phyloP scores from a whole-genome alignment of 176 grass and related monocot species.

The Neostapfia colusana region DNA sequence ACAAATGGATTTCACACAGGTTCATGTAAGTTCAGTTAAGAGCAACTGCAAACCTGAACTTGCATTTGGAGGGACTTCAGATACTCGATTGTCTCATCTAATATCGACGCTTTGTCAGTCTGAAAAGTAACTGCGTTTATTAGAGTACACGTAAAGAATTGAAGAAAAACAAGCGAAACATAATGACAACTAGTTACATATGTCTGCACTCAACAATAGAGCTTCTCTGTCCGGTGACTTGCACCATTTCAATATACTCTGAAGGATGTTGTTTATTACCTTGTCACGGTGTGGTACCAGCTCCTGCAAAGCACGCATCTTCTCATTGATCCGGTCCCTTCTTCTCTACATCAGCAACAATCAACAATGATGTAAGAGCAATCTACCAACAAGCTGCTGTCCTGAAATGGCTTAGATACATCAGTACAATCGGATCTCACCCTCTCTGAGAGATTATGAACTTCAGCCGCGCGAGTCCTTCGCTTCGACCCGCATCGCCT shows the following conservation, averaged over 20 bases:
- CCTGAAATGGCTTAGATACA: background rate
- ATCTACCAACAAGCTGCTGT: background rate
- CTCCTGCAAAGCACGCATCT: slow-evolving; percentile 83
- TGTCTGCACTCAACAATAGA: slow-evolving; percentile 21
- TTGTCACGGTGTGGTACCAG: slow-evolving; percentile 92
- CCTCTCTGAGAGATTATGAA: slow-evolving; percentile 95
- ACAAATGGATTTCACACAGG: background rate
- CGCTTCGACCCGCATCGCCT: slow-evolving; percentile 51
- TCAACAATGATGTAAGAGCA: slow-evolving; percentile 3
- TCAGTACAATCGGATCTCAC: slow-evolving; percentile 55
- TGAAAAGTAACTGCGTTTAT: background rate
- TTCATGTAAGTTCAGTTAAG: background rate
- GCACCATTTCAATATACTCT: slow-evolving; percentile 10
- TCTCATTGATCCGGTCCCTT: slow-evolving; percentile 95
- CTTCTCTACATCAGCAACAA: slow-evolving; percentile 63
- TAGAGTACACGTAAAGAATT: background rate
- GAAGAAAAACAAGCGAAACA: background rate
- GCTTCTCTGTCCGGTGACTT: background rate
- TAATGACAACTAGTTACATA: background rate
- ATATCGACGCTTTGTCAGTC: slow-evolving; percentile 85
- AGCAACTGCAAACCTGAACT: slow-evolving; percentile 62
- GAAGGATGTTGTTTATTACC: slow-evolving; percentile 45
- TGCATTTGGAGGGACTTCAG: slow-evolving; percentile 95
- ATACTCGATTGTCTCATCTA: slow-evolving; percentile 92
- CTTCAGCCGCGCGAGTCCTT: slow-evolving; percentile 77